Base-by-base conservation (phyloP, 208 protist species). In the Leishmania tarentolae region DNA sequence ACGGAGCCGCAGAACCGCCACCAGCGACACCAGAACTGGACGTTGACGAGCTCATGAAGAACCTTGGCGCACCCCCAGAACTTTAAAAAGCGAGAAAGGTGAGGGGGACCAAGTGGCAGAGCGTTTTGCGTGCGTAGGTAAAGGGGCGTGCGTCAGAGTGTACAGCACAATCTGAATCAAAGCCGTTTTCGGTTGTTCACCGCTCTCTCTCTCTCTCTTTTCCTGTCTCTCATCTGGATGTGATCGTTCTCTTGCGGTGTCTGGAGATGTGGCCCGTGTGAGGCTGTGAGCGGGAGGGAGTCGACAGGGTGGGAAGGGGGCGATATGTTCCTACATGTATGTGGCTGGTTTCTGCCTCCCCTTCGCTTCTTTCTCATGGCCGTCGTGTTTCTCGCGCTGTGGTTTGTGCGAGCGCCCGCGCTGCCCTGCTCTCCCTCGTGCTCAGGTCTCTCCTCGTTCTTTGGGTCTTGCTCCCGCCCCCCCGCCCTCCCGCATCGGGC, bases 1-100 rank as follows among this genome's bases (percentile, higher is more conserved):
- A 56, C 24, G 75, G 47, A 24, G 77, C 83, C 3, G 70, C 56
- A 8, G 50, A 80, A 19, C 80, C 86, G 40, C 82, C 78, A 11
- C 80, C 83, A 28, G 21, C 28, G 19, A 70, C 85, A 42, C 7
- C 76, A 28, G 61, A 56, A 9, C 17, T 82, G 75, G 61, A 91
- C 53, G 50, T 92, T 24, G 88, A 91, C 52, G 80, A 87, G 52
- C 81, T 89, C 42, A 83, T 90, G 83, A 53, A 40, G 35, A 79
- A 85, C 61, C 83, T 90, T 9, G 83, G 86, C 19, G 83, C 82
- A 28, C 79, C 86, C 21, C 85, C 72, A 31, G 76, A 75, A 11
- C 83, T 52, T 68, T 85, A 73, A 73, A 73, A 68, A 31, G 19
- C 31, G 40, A 52, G 63, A 21, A 81, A 40, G 56, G 11, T 35